Percentiles rank a stretch among this genome's conserved stretches.
Conservation (phyloP, 2,329 filamentous ascomycete genomes). For the Sarocladium oryzae region DNA sequence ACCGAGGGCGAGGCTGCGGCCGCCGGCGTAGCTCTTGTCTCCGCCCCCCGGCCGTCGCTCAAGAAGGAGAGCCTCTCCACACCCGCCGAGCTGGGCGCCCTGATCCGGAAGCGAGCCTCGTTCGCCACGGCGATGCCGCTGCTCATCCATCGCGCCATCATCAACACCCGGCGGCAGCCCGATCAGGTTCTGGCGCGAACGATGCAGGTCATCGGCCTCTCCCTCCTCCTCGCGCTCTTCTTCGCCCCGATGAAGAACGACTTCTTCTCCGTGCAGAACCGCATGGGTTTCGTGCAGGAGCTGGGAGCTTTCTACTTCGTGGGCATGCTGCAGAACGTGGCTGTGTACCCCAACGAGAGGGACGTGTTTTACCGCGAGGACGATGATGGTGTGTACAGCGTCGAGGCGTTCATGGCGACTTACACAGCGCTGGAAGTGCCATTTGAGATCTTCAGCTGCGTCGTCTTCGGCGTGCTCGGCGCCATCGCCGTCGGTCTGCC, state of each 20-base stretch:
- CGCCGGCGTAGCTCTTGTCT: constrained; percentile 13
- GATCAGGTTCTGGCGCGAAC: constrained; percentile 56
- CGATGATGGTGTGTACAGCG: constrained; percentile 64
- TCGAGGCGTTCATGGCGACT: constrained; percentile 63
- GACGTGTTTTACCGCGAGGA: constrained; percentile 74
- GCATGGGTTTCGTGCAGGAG: constrained; percentile 67
- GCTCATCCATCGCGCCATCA: constrained; percentile 57
- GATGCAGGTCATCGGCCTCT: constrained; percentile 60
- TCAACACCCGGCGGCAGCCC: constrained; percentile 64
- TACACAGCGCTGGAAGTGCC: constrained; percentile 67
- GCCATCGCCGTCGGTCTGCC: constrained; percentile 60
- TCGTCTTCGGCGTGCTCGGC: constrained; percentile 59
- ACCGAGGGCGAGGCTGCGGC: constrained; percentile 3
- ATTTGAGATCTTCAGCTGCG: constrained; percentile 60
- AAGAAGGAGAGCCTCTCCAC: constrained; percentile 47
- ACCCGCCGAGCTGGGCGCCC: constrained; percentile 64
- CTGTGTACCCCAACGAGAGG: constrained; percentile 63
- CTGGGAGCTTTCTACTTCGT: constrained; percentile 66
- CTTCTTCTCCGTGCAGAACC: constrained; percentile 64
- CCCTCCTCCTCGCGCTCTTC: constrained; percentile 58
- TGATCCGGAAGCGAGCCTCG: constrained; percentile 56
- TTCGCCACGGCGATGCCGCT: constrained; percentile 60
- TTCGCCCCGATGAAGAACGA: constrained; percentile 65
- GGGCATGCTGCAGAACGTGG: constrained; percentile 74
- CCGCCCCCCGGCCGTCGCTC: constrained; percentile 32